Percentiles rank a stretch among this genome's conserved stretches.
Conservation (phyloP, 2,329 filamentous ascomycete genomes). For the Diaporthe destruens region DNA sequence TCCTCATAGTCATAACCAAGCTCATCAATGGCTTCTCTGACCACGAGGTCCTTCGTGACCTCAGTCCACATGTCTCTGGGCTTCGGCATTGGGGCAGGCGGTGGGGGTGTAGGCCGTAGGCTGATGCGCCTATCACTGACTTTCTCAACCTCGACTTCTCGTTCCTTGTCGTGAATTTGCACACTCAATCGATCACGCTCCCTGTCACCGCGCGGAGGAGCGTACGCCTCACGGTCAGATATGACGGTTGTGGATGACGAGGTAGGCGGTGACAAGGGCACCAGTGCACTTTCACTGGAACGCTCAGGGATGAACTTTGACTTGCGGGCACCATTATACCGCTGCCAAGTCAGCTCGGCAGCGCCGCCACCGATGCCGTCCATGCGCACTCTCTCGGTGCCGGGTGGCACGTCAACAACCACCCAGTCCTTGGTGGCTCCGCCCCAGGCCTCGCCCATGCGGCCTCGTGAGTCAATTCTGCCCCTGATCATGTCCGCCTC, state of each 20-base stretch:
- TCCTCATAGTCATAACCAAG: constrained; percentile 91
- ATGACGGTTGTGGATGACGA: constrained; percentile 45
- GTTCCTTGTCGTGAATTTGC: constrained; percentile 57
- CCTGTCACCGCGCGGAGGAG: constrained; percentile 50
- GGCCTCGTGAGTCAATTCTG: constrained; percentile 70
- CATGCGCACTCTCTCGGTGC: constrained; percentile 85
- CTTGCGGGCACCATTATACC: constrained; percentile 81
- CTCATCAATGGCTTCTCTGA: constrained; percentile 86
- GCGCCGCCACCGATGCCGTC: constrained; percentile 81
- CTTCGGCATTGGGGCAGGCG: constrained; percentile 51
- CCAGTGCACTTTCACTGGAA: constrained; percentile 56
- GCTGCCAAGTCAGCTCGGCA: constrained; percentile 83
- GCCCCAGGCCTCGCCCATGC: constrained; percentile 79
- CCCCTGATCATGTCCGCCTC: constrained; percentile 73
- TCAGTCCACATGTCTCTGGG: constrained; percentile 90
- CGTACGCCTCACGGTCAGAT: constrained; percentile 45
- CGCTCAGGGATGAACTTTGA: constrained; percentile 80
- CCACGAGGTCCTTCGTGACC: constrained; percentile 92
- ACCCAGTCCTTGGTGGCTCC: constrained; percentile 83
- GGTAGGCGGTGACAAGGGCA: constrained; percentile 52
- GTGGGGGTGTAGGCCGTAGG: constrained; percentile 53
- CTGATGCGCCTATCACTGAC: constrained; percentile 64
- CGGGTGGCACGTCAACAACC: constrained; percentile 86
- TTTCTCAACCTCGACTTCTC: constrained; percentile 67
- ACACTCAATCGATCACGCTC: constrained; percentile 59